phyloP scores from a whole-genome alignment of 2,329 filamentous ascomycete genomes.

The Colletotrichum sp. region DNA sequence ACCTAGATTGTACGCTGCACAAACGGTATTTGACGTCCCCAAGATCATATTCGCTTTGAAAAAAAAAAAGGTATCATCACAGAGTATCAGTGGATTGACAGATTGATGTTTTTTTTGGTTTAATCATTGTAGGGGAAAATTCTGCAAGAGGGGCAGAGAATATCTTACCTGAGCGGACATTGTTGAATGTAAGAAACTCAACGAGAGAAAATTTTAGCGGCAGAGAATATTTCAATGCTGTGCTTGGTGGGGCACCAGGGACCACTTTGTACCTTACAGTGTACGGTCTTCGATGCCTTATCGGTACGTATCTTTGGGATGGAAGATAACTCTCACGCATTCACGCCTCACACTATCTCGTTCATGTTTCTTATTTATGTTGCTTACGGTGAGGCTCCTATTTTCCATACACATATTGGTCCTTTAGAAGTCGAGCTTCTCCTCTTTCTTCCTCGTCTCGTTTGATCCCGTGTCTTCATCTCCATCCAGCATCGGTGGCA shows the following conservation, averaged over 20 bases:
- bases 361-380: background rate
- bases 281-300: background rate
- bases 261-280: background rate
- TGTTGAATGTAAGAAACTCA: background rate
- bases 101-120: conserved; percentile 43
- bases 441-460: conserved; percentile 63
- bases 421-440: conserved; percentile 74
- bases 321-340: background rate
- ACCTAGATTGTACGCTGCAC: background rate
- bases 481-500: conserved; percentile 80
- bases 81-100: conserved; percentile 65
- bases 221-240: background rate
- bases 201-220: background rate
- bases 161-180: conserved; percentile 20
- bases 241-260: background rate
- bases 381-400: background rate
- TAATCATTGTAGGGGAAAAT: conserved; percentile 49
- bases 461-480: conserved; percentile 56
- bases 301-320: background rate
- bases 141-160: background rate
- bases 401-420: background rate
- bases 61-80: conserved; percentile 40
- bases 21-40: background rate
- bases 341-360: background rate
- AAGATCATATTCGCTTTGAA: conserved; percentile 35